Evolutionary conservation across 2,329 filamentous ascomycete genomes (phyloP).

Genomic region (Ophiocordyceps australis): DNA sequence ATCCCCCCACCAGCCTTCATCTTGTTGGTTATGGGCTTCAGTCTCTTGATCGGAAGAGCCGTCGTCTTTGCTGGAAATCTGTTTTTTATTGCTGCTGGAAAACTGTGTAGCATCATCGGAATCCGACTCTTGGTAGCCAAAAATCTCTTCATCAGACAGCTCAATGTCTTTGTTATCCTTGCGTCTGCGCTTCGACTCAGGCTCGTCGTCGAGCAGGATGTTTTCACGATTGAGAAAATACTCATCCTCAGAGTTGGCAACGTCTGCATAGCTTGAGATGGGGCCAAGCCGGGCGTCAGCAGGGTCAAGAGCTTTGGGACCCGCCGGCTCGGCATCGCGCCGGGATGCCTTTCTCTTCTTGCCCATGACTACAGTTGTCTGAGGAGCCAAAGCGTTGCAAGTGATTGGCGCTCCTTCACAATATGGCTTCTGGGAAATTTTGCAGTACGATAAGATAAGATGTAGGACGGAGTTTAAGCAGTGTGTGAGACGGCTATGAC

Average conservation of each 20-base stretch:
- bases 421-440: too few relatives aligned
- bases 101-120: slow-evolving; percentile 24
- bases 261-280: slow-evolving; percentile 55
- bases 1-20: slow-evolving; percentile 66
- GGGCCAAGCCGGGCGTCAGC: slow-evolving; percentile 43
- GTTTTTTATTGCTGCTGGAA: slow-evolving; percentile 2
- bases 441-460: too few relatives aligned
- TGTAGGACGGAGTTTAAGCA: too few relatives aligned
- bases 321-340: slow-evolving; percentile 22
- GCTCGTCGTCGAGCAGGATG: slow-evolving; percentile 68
- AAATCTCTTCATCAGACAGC: slow-evolving; percentile 42
- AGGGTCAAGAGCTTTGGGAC: slow-evolving; percentile 34
- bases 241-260: slow-evolving; percentile 88
- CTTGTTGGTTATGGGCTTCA: slow-evolving; percentile 35
- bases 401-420: too few relatives aligned
- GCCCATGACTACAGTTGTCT: slow-evolving; percentile 34
- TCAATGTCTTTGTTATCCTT: slow-evolving; percentile 53
- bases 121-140: slow-evolving; percentile 28
- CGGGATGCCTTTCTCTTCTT: slow-evolving; percentile 55
- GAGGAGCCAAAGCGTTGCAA: too few relatives aligned
- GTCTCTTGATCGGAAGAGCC: slow-evolving; percentile 23
- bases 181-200: slow-evolving; percentile 58
- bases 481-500: too few relatives aligned
- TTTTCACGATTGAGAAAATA: slow-evolving; percentile 78
- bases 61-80: slow-evolving; percentile 13